Conservation (phyloP, 768 basidiomycete genomes). For the Tylopilus felleus region DNA sequence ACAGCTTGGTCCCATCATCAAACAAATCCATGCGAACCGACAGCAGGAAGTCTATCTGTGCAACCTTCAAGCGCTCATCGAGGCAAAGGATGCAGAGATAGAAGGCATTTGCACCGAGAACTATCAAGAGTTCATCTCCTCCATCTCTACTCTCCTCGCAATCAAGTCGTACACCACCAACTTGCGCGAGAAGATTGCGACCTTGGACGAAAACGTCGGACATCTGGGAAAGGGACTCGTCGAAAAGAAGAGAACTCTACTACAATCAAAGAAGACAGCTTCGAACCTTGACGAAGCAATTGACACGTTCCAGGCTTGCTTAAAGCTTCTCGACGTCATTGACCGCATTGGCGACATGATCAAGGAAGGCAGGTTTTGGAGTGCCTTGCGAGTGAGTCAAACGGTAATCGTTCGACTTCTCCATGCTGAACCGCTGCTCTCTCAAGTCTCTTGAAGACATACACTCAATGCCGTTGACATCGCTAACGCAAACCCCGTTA, state of each 20-base stretch:
- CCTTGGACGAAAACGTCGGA: conserved; percentile 83
- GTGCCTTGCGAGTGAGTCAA: conserved; percentile 81
- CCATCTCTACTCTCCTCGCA: conserved; percentile 92
- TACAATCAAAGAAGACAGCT: conserved; percentile 90
- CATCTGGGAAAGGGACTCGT: conserved; percentile 85
- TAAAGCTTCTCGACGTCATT: conserved; percentile 90
- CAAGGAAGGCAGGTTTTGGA: conserved; percentile 92
- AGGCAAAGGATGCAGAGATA: conserved; percentile 94
- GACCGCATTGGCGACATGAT: conserved; percentile 93
- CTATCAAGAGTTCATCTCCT: conserved; percentile 96
- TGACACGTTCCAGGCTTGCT: conserved; percentile 89
- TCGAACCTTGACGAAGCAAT: conserved; percentile 95
- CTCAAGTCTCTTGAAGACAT: conserved; percentile 92
- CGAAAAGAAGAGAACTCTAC: conserved; percentile 87
- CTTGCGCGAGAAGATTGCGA: conserved; percentile 87
- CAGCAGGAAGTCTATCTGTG: conserved; percentile 89
- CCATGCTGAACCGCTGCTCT: conserved; percentile 30
- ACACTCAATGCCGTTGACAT: conserved; percentile 82
- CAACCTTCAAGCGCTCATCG: conserved; percentile 81
- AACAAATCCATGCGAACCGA: conserved; percentile 83
- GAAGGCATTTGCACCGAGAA: conserved; percentile 94
- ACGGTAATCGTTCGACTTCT: conserved; percentile 6
- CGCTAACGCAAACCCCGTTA: conserved; percentile 88
- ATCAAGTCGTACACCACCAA: conserved; percentile 96
- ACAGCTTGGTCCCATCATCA: conserved; percentile 92